phyloP scores from a whole-genome alignment of 148 eudicot genomes.

The Rhododendron griersonianum region DNA sequence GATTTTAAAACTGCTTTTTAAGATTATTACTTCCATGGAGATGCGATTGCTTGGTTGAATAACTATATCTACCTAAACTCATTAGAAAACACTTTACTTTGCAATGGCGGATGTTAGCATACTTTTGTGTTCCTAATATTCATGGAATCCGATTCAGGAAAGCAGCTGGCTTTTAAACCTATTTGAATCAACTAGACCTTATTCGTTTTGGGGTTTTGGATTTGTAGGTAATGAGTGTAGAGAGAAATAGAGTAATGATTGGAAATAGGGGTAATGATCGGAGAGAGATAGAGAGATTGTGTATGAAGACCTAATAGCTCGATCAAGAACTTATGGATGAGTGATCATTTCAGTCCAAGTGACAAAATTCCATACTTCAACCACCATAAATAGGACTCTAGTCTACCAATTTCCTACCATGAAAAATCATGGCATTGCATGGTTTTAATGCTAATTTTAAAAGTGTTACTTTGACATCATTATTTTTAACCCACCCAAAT shows the following conservation, averaged over 20 bases:
- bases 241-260: too few species aligned
- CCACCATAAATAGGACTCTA: neutral
- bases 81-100: neutral
- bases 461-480: neutral
- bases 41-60: neutral
- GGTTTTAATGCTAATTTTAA: neutral
- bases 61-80: neutral
- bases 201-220: too few species aligned
- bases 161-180: neutral
- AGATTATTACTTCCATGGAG: neutral
- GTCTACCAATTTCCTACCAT: neutral
- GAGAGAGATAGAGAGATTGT: neutral
- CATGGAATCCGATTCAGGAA: neutral
- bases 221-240: too few species aligned
- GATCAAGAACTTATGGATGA: neutral
- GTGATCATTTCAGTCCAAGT: neutral
- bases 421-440: neutral
- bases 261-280: too few species aligned
- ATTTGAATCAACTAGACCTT: neutral
- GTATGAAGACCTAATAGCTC: neutral
- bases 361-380: neutral
- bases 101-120: neutral
- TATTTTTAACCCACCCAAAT: too few species aligned
- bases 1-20: neutral
- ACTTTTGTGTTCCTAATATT: neutral